Base-by-base conservation (phyloP, 2,329 filamentous ascomycete species). In the Pleomassaria siparia region DNA sequence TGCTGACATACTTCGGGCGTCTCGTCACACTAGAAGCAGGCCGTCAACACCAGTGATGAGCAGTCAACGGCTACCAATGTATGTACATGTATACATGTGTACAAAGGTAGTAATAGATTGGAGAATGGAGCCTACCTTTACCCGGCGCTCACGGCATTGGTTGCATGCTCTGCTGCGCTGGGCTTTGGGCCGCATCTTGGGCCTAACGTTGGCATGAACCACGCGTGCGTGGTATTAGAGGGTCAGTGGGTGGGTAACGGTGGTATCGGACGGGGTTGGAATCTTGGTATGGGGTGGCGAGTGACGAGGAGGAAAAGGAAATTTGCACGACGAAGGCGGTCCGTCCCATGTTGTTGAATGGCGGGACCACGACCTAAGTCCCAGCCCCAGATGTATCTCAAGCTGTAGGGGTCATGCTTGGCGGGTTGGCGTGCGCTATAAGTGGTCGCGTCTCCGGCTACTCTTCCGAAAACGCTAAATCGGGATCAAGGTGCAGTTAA, bases 81-180 rank as follows among this genome's bases (percentile, higher is more conserved):
- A 28, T 12, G 7, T 8, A 28, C 12, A 28, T 8, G 25, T 8
- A 12, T 8, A 7, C 25, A 28, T 8, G 25, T 7, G 25, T 8
- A 7, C 25, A 28, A 28, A 12, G 25, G 25, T 8, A 7, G 8
- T 8, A 28, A 12, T 7, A 12, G 12, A 7, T n/a, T 30, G 29
- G 29, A 4, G 29, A 30, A 9, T n/a, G 40, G 28, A 24, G 13
- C 49, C 21, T 46, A 67, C 64, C 62, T 67, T 69, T 26, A 69
- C 64, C n/a, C 64, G 56, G n/a, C 66, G 64, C 15, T 64, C 54
- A 22, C 64, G 59, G 50, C 64, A 69, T 54, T 69, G 62, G 40
- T 60, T 56, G 50, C 66, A 69, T 28, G 58, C 66, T 49, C 64
- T 61, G 47, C 61, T 67, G 44, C 66, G 62, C 53, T 66, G 63